Evolutionary conservation across 345 rosid genomes (phyloP).

Genomic region (Syzygium aqueum): DNA sequence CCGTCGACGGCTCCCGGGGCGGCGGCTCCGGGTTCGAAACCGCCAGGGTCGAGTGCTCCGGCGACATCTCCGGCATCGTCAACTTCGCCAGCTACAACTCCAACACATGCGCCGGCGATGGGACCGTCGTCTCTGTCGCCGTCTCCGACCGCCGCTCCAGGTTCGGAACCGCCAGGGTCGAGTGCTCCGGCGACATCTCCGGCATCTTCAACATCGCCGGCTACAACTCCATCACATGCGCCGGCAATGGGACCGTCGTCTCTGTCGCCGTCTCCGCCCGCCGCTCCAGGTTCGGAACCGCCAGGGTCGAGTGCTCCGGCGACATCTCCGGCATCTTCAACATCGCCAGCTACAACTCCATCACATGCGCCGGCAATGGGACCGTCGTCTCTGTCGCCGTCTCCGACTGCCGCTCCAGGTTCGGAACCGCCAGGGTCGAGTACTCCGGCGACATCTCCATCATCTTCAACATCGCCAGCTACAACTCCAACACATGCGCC

Average conservation of each 20-base stretch:
- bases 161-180: constrained; percentile 4
- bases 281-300: constrained; percentile 2
- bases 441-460: not conserved
- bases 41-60: not conserved
- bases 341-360: not conserved
- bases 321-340: too few relatives aligned
- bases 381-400: not conserved
- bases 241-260: not conserved
- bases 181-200: not conserved
- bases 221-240: not conserved
- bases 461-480: not conserved
- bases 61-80: not conserved
- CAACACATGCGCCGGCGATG: not conserved
- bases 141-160: not conserved
- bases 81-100: not conserved
- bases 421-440: not conserved
- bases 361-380: not conserved
- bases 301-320: constrained; percentile 3
- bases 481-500: not conserved
- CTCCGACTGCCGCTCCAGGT: constrained; percentile 5
- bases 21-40: not conserved
- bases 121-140: not conserved
- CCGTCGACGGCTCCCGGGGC: not conserved
- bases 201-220: not conserved
- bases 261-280: not conserved